Conservation (phyloP, 164 flowering plant genomes). For the Vitis labrusca region DNA sequence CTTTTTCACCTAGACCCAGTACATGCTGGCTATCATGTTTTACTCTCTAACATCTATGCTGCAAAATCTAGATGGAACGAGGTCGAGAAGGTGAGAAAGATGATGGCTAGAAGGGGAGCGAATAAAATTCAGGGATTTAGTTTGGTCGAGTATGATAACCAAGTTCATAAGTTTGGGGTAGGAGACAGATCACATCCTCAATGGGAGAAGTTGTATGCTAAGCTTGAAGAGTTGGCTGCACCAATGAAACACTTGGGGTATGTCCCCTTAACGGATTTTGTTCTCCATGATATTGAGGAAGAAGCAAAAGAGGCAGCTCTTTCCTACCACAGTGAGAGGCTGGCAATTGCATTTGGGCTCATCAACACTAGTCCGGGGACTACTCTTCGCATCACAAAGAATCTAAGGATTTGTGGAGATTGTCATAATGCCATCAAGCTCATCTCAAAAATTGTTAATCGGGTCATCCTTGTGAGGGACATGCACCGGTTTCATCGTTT, state of each 20-base stretch:
- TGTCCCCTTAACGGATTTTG: conserved; percentile 29
- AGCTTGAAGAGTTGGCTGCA: conserved; percentile 18
- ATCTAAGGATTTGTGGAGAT: conserved; percentile 36
- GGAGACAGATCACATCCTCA: conserved; percentile 31
- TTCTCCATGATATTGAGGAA: conserved; percentile 38
- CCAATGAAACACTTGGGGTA: conserved; percentile 30
- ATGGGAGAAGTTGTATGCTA: conserved; percentile 20
- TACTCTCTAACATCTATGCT: conserved; percentile 40
- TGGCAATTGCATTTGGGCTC: conserved; percentile 40
- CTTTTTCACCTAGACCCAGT: conserved; percentile 27
- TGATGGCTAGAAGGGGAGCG: conserved; percentile 17
- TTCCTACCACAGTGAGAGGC: conserved; percentile 38
- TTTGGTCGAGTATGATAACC: conserved; percentile 24
- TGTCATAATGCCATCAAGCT: conserved; percentile 33
- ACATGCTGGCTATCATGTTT: conserved; percentile 30
- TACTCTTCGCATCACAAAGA: conserved; percentile 29
- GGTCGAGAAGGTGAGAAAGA: conserved; percentile 24
- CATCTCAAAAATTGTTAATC: conserved; percentile 25
- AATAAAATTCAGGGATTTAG: conserved; percentile 28
- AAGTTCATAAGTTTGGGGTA: conserved; percentile 23
- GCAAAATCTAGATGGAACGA: conserved; percentile 30
- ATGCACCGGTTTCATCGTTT: conserved; percentile 34
- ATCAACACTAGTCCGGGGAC: conserved; percentile 27
- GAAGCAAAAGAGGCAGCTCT: conserved; percentile 35
- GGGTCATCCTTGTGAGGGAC: conserved; percentile 32